Evolutionary conservation across 345 rosid genomes (phyloP).

Genomic region (Brassica juncea): DNA sequence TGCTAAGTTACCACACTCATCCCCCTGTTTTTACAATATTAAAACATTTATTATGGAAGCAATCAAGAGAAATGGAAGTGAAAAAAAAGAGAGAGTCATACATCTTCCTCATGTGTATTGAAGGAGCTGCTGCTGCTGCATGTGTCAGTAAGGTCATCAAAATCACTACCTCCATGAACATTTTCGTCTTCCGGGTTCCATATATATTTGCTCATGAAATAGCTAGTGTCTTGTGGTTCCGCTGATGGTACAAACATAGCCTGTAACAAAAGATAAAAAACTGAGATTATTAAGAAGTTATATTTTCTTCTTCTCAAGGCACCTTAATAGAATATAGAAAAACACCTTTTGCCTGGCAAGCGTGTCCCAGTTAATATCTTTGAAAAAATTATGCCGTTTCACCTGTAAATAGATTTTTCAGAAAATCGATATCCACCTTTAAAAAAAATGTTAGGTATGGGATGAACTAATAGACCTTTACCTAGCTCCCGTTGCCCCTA

Average conservation of each 20-base stretch:
- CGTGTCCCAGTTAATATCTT: constrained; percentile 91
- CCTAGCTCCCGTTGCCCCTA: constrained; percentile 96
- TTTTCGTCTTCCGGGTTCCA: constrained; percentile 89
- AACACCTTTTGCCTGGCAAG: constrained; percentile 91
- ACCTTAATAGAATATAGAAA: neutral
- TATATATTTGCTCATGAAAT: constrained; percentile 86
- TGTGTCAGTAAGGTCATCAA: constrained; percentile 76
- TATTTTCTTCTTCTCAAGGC: neutral
- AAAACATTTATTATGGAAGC: neutral
- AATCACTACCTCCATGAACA: constrained; percentile 78
- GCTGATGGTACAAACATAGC: constrained; percentile 93
- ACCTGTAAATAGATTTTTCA: constrained; percentile 54
- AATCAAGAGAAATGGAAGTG: neutral
- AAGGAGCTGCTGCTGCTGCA: constrained; percentile 68
- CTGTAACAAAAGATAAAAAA: constrained; percentile 45
- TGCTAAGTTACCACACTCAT: constrained; percentile 75
- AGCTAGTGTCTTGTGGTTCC: constrained; percentile 84
- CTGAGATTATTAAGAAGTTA: constrained; percentile 9
- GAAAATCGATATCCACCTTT: constrained; percentile 1
- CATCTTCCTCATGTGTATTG: constrained; percentile 77
- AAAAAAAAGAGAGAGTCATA: constrained; percentile 30
- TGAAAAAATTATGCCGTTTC: constrained; percentile 79
- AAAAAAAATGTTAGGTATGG: constrained; percentile 4
- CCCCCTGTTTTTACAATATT: constrained; percentile 61
- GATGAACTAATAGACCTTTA: constrained; percentile 25